Base-by-base conservation (phyloP, 305 asterid species). In the Nicotiana rustica region DNA sequence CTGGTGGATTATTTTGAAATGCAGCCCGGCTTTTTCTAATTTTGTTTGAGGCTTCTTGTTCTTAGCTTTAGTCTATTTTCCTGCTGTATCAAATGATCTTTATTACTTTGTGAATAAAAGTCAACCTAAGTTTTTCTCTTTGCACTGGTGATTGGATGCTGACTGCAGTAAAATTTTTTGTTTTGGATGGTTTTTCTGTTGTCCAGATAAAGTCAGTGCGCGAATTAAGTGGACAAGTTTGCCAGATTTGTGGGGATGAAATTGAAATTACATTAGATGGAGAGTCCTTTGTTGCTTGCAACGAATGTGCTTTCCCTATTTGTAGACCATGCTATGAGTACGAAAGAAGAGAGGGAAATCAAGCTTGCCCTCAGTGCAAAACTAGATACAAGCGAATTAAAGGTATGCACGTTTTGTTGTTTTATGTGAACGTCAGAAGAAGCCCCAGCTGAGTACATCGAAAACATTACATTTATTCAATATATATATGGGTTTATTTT, bases 281-380 rank as follows among this genome's bases (percentile, higher is more conserved):
- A 10, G 99, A 95, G 75, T 88, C 83, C 76, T 95, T 95, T 86
- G 97, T 93, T 82, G 99, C 99, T 0, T 95, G 99, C 97, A 93
- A 95, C 36, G 99, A 95, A 84, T 95, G 99, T 25, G 99, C 93
- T 85, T 92, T 93, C 90, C 99, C 99, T 3, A 91, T 93, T 78
- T 95, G 99, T 82, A 87, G 94, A 75, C 84, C 95, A 64, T 95
- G 97, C 85, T 93, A 93, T 64, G 96, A 89, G 88, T 95, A 95
- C 19, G 99, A 95, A 85, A 92, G 99, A 66, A 89, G 91, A 84
- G 98, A 93, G 88, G 99, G 98, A 59, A 90, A 77, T 79, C 97
- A 92, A 82, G 90, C 84, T 4, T 95, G 99, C 75, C 98, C 99
- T 82, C 99, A 91, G 85, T 95, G 99, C 95, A 92, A 89, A 89